Base-by-base conservation (phyloP, 805 yeast species). In the Suhomyces sp. region DNA sequence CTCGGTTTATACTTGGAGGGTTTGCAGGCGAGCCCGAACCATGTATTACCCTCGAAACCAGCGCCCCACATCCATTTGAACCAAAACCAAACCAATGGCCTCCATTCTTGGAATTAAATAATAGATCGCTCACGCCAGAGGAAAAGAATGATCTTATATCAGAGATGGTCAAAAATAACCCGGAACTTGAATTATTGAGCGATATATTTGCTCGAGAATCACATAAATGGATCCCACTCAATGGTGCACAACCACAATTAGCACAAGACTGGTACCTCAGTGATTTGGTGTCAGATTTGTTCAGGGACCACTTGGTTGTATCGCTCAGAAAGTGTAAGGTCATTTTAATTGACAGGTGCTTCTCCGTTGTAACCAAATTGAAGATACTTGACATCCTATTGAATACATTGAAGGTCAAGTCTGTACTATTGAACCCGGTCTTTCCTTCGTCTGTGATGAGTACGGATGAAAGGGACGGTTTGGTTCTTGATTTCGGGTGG, bases 401-500 rank as follows among this genome's bases (percentile, higher is more conserved):
- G 17, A 50, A 51, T n/a, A 59, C 54, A 7, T 52, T 68, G 6
- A 59, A 62, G 39, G 56, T 64, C 13, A 66, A 57, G 46, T 60
- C 69, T 2, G 60, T 68, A 1, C 54, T 61, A n/a, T 58, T 63
- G 47, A 37, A 37, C 7, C 22, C 41, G 1, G 25, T 41, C n/a
- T 13, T 58, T 2, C 62, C 65, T 0, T 61, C 54, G 12, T 47
- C 66, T 2, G 58, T 65, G 7, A 47, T 69, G 2, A 62, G 67
- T 1, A 51, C 62, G 9, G 60, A 60, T 47, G 29, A 49, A 9
- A n/a, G 53, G 15, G 48, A 63, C 40, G 73, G 71, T 1, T 45
- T 71, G 9, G 68, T 70, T 7, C 33, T 71, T 9, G 65, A 69
- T 51, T 48, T 68, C 25, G 65, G 64, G 6, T 71, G 75, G 75